Conservation (phyloP, 2,329 filamentous ascomycete genomes). For the Fusarium drepaniforme region DNA sequence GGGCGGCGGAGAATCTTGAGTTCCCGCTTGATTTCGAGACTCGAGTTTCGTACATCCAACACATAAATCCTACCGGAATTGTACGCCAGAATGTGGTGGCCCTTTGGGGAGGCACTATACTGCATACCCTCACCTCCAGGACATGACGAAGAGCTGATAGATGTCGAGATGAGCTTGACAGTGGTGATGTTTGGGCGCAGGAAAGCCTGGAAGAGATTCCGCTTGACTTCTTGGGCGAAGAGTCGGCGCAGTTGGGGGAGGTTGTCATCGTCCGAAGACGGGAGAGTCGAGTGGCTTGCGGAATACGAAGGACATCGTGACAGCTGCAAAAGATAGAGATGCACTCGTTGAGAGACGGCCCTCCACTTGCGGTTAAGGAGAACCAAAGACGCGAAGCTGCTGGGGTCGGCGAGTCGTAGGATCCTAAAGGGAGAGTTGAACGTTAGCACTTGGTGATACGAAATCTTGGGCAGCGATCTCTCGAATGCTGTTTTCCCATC, state of each 20-base stretch:
- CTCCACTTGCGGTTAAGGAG: slow-evolving; percentile 76
- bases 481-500: not conserved
- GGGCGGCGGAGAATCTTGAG: slow-evolving; percentile 84
- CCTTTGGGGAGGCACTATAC: slow-evolving; percentile 82
- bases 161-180: slow-evolving; percentile 85
- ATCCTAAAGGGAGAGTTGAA: slow-evolving; percentile 61
- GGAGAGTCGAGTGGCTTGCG: slow-evolving; percentile 59
- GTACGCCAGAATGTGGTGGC: slow-evolving; percentile 81
- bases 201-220: slow-evolving; percentile 83
- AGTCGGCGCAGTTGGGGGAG: slow-evolving; percentile 72
- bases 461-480: not conserved
- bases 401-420: slow-evolving; percentile 69
- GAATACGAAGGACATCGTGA: slow-evolving; percentile 70
- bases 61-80: slow-evolving; percentile 89
- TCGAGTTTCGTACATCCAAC: slow-evolving; percentile 72
- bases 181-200: slow-evolving; percentile 77
- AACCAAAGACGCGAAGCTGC: slow-evolving; percentile 75
- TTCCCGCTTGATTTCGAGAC: slow-evolving; percentile 77
- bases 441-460: slow-evolving; percentile 29
- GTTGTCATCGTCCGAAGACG: slow-evolving; percentile 58
- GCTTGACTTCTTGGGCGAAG: slow-evolving; percentile 79
- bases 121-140: slow-evolving; percentile 89
- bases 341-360: slow-evolving; percentile 70
- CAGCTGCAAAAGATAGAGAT: slow-evolving; percentile 74
- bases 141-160: slow-evolving; percentile 85